These are phyloP conservation scores for Gamarada debralockiae DNA, from an alignment of 495 filamentous ascomycete species.

Conservation along the genomic window DNA sequence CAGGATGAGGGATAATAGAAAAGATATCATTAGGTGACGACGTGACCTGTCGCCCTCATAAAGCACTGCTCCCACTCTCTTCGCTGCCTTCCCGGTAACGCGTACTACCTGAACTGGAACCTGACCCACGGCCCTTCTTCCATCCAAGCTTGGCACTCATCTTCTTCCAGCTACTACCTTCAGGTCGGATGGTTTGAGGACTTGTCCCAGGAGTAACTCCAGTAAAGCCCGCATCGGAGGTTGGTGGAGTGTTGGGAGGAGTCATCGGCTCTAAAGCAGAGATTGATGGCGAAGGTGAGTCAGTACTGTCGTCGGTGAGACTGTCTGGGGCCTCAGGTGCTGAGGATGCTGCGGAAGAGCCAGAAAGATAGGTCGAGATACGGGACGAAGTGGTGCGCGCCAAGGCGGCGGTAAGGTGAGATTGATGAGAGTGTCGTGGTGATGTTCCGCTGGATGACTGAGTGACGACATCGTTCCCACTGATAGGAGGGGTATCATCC, in stretches of 20 bases:
- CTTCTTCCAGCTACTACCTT: conserved; percentile 70
- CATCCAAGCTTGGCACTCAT: conserved; percentile 72
- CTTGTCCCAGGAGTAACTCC: conserved; percentile 17
- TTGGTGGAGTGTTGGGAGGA: conserved; percentile 83
- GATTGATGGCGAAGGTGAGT: conserved; percentile 43
- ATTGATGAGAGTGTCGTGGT: conserved; percentile 19
- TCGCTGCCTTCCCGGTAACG: conserved; percentile 26
- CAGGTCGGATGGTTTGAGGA: conserved; percentile 8
- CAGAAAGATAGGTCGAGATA: conserved; percentile 15
- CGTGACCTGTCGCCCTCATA: conserved; percentile 55
- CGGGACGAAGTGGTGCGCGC: conserved; percentile 19
- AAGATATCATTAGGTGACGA: conserved; percentile 30
- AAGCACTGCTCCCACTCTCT: conserved; percentile 32
- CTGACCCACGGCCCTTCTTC: conserved; percentile 34
- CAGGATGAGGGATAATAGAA: conserved; percentile 23
- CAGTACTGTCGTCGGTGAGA: conserved; percentile 47
- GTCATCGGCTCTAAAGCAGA: conserved; percentile 68
- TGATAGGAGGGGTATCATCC: conserved; percentile 25
- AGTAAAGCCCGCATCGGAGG: conserved; percentile 41
- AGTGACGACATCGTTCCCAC: conserved; percentile 26
- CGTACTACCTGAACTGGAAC: conserved; percentile 23
- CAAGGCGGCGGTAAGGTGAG: conserved; percentile 22
- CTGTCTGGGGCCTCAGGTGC: conserved; percentile 23
- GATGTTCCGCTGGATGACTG: conserved; percentile 25
- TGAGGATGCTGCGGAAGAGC: conserved; percentile 18